Percentiles rank a stretch among this genome's conserved stretches.
Evolutionary conservation across 805 yeast species (phyloP).

Genomic region (Metschnikowia koreensis): DNA sequence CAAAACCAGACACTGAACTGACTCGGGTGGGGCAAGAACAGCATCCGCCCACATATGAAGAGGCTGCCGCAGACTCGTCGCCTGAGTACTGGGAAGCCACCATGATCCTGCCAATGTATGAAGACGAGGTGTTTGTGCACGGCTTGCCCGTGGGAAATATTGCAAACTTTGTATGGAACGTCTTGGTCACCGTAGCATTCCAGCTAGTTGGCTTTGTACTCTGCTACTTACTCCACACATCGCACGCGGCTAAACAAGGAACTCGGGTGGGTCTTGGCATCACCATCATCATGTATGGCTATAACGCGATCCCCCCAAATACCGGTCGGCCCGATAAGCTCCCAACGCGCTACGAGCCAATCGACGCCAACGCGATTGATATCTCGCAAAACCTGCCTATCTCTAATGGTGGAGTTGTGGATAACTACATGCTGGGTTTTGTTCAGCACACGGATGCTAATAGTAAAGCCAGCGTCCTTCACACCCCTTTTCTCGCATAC

Average conservation of each 20-base stretch:
- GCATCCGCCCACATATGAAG: slow-evolving; percentile 86
- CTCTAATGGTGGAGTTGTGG: slow-evolving; percentile 24
- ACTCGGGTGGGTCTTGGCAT: slow-evolving; percentile 88
- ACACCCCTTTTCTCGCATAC: slow-evolving; percentile 56
- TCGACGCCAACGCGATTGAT: slow-evolving; percentile 34
- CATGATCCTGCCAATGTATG: slow-evolving; percentile 71
- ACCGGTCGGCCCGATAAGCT: slow-evolving; percentile 36
- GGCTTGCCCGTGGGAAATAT: slow-evolving; percentile 93
- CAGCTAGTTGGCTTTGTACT: slow-evolving; percentile 91
- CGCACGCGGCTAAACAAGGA: slow-evolving; percentile 97
- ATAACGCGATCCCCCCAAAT: slow-evolving; percentile 37
- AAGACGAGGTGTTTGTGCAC: slow-evolving; percentile 89
- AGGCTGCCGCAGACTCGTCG: slow-evolving; percentile 88
- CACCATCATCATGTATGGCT: slow-evolving; percentile 70
- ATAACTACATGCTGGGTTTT: slow-evolving; percentile 29
- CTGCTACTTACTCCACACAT: slow-evolving; percentile 88
- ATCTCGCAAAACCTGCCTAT: slow-evolving; percentile 28
- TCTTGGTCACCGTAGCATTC: slow-evolving; percentile 83
- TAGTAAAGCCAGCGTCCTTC: not conserved
- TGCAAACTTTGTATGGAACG: slow-evolving; percentile 88
- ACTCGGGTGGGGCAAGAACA: slow-evolving; percentile 41
- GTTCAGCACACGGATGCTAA: slow-evolving; percentile 31
- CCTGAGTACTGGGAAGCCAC: slow-evolving; percentile 98
- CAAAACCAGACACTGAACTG: slow-evolving; percentile 69
- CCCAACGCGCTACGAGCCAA: slow-evolving; percentile 34